Base-by-base conservation (phyloP, 805 yeast species). In the Myxozyma lipomycoides region DNA sequence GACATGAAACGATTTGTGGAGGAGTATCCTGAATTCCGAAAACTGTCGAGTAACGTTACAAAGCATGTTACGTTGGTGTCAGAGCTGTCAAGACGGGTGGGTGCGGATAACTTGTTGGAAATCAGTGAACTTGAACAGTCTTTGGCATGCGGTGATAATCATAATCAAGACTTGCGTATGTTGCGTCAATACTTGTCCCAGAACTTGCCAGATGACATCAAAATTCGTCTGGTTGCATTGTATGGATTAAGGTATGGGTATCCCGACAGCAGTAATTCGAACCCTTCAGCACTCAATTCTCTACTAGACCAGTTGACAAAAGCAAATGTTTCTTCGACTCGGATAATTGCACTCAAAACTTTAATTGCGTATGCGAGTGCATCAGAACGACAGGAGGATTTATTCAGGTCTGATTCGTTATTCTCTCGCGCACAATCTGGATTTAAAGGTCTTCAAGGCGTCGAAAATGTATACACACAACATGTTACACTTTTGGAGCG, bases 1-100 rank as follows among this genome's bases (percentile, higher is more conserved):
- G 98, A 93, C 62, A 85, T 93, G 80, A 93, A 91, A 67, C 81
- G 82, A 61, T 86, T 91, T 62, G 81, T 93, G 49, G 96, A 90
- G 51, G 87, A 87, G 56, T 89, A 85, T 62, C 99, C 99, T 1
- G 98, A 93, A 65, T 90, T 86, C 66, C 83, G 88, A 59, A 88
- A 86, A 64, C 73, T 91, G 30, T 85, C 95, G 9, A 82, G 87
- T 30, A 91, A 90, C 65, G 88, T 93, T 9, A 78, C 95, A 26
- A 93, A 91, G 63, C 98, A 93, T 68, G 89, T 93, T 77, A 80
- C 95, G 19, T 74, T 93, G 21, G 90, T 91, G 5, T 79, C 91
- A 22, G 97, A 91, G 63, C 77, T 93, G 48, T 95, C 89, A 62
- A 78, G 83, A 51, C 77, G 78, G 53, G 85, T 93, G 37, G 79